Evolutionary conservation across 192 early-diverging fungal genomes (phyloP), one percentile per base, ranked within the genome.

Genomic region (Lobosporangium transversale): DNA sequence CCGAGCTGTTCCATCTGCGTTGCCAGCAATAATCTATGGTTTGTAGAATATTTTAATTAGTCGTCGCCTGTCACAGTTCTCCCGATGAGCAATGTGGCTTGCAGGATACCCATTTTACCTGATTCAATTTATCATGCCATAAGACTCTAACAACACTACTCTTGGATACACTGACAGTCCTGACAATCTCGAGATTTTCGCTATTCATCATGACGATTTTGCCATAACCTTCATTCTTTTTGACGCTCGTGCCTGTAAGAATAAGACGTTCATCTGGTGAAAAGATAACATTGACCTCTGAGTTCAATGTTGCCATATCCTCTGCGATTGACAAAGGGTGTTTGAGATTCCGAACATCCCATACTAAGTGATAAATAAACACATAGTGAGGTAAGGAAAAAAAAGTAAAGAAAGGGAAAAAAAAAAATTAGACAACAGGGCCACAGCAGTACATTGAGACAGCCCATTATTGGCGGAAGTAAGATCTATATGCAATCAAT

Each of bases 41-140:
- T 14, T 21, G 30, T 9, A 32, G 5, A 0, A 18, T 23, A 24
- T 42, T 35, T 29, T 15, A 55, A 4, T 18, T 7, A 40, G 37
- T 14, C 14, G 37, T 4, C 24, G 24, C 9, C 20, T 2, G 33
- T n/a, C 26, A 31, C 12, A 35, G 35, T 35, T 37, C 14, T 49
- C 24, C 7, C 21, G 9, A 26, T 11, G 7, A 27, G 5, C 23
- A 8, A 42, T n/a, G n/a, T n/a, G n/a, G n/a, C n/a, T n/a, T n/a
- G n/a, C n/a, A n/a, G n/a, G n/a, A n/a, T n/a, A n/a, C n/a, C n/a
- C n/a, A n/a, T 15, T 48, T 27, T 75, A 76, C 80, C 58, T 88
- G 97, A 78, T 98, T 95, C 71, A 97, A 80, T 35, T 80, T 86
- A 11, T 89, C 83, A 68, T 96, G 92, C 97, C 97, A 98, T n/a